Percentiles rank a stretch among this genome's conserved stretches.
These are phyloP conservation scores for Tuber aestivum DNA, from an alignment of 495 filamentous ascomycete genomes.

Conservation along the genomic window DNA sequence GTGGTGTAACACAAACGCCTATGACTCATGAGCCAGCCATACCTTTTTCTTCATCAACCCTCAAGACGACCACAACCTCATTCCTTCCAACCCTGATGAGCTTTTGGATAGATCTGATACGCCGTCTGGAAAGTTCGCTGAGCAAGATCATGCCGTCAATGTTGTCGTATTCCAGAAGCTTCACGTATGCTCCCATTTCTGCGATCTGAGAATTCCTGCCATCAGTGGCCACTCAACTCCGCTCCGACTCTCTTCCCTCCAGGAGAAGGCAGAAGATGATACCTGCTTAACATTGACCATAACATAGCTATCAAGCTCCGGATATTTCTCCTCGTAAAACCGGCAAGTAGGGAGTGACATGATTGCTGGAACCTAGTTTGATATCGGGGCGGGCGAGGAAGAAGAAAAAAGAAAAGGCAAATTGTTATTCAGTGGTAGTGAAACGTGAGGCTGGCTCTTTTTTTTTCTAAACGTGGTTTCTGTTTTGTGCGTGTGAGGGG, in stretches of 20 bases:
- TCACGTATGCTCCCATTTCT: constrained; percentile 99
- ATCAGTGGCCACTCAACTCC: constrained; percentile 6
- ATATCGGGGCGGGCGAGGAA: background rate
- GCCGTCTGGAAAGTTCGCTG: constrained; percentile 88
- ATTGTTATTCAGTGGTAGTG: background rate
- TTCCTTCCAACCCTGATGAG: constrained; percentile 95
- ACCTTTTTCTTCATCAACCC: constrained; percentile 99
- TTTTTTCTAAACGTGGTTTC: constrained; percentile 10
- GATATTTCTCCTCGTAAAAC: constrained; percentile 97
- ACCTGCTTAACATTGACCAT: constrained; percentile 99
- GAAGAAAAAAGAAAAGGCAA: background rate
- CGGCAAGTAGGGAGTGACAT: constrained; percentile 99
- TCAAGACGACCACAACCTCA: constrained; percentile 93
- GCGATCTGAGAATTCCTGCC: constrained; percentile 62
- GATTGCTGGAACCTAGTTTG: constrained; percentile 7
- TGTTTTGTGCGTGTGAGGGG: background rate
- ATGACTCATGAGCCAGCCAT: constrained; percentile 35
- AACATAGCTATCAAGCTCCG: constrained; percentile 97
- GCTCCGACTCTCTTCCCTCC: background rate
- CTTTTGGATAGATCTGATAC: constrained; percentile 98
- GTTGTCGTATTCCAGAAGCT: constrained; percentile 98
- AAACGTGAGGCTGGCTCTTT: background rate
- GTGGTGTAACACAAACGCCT: constrained; percentile 13
- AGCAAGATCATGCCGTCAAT: constrained; percentile 99
- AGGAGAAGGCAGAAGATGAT: constrained; percentile 24